Conservation (phyloP, 345 rosid species). For the Gossypium anomalum region DNA sequence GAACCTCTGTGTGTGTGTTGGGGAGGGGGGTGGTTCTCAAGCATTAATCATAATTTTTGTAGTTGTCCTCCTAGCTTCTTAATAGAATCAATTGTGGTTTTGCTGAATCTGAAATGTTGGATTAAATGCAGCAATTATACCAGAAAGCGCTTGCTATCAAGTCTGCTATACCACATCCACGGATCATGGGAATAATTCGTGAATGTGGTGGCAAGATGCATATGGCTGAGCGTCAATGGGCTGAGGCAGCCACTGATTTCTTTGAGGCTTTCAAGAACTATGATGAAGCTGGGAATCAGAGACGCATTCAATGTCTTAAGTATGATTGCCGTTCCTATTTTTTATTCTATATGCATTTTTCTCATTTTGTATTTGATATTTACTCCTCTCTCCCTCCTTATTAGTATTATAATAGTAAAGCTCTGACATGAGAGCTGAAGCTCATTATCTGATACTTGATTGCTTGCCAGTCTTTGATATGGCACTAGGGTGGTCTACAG, state of each 20-base stretch:
- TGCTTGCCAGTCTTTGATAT: background rate
- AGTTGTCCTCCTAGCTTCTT: background rate
- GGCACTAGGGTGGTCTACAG: background rate
- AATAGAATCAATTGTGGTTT: background rate
- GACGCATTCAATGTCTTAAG: conserved; percentile 98
- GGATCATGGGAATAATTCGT: conserved; percentile 97
- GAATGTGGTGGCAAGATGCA: conserved; percentile 99
- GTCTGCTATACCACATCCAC: conserved; percentile 99
- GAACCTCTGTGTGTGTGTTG: background rate
- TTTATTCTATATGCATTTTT: background rate
- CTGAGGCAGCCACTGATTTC: conserved; percentile 97
- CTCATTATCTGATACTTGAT: background rate
- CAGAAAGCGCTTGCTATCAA: conserved; percentile 97
- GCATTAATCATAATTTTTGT: background rate
- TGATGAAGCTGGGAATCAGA: conserved; percentile 99
- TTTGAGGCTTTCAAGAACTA: conserved; percentile 99
- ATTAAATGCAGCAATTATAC: conserved; percentile 80
- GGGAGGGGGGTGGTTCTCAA: background rate
- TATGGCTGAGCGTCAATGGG: conserved; percentile 99
- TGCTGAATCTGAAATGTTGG: conserved; percentile 16
- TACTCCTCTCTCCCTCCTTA: background rate
- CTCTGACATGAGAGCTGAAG: background rate
- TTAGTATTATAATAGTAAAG: background rate
- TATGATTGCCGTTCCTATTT: conserved; percentile 35
- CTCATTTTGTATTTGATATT: background rate